Evolutionary conservation across 2,329 filamentous ascomycete species (phyloP), one percentile per base, ranked within the genome.

Genomic region (Neonectria neomacrospora): DNA sequence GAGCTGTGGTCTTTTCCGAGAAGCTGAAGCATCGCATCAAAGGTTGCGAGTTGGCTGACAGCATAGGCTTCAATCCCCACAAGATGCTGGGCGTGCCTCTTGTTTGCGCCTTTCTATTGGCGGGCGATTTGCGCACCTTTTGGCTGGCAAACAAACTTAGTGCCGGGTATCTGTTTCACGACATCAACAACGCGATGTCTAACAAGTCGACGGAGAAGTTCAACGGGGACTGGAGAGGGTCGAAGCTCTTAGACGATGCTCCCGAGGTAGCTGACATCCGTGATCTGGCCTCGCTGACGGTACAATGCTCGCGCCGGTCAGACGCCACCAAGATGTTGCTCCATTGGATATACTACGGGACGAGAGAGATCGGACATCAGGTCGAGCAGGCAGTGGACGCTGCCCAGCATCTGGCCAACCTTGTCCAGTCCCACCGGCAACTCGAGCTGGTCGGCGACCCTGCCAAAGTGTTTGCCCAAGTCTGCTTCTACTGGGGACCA

Each of bases 251-350:
- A n/a, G 39, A 41, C 39, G 39, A 41, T 41, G 39, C 39, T 20
- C 39, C 39, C 39, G 39, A 41, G 39, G 39, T 41, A 41, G 39
- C 39, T 41, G n/a, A 41, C n/a, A 41, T 41, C 39, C 39, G 39
- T 41, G 48, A 51, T 16, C 48, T 51, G 28, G 48, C 48, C 28
- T 51, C 48, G 48, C 48, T 51, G 48, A 51, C 48, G n/a, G 48
- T 30, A 20, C 48, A 41, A 41, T 41, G 39, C 39, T 41, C 39
- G 39, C 39, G 39, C 39, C 39, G 39, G 16, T 41, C 39, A 20
- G 39, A 41, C 39, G 39, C 39, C n/a, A 41, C 39, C 39, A 41
- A 41, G 39, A 41, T 41, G 39, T 41, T 41, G 39, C 39, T 41
- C 20, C 39, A 41, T 20, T 41, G 39, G 39, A 11, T 41, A 41